phyloP scores from a whole-genome alignment of 352 stramenopile species.

The Phytophthora cactorum region DNA sequence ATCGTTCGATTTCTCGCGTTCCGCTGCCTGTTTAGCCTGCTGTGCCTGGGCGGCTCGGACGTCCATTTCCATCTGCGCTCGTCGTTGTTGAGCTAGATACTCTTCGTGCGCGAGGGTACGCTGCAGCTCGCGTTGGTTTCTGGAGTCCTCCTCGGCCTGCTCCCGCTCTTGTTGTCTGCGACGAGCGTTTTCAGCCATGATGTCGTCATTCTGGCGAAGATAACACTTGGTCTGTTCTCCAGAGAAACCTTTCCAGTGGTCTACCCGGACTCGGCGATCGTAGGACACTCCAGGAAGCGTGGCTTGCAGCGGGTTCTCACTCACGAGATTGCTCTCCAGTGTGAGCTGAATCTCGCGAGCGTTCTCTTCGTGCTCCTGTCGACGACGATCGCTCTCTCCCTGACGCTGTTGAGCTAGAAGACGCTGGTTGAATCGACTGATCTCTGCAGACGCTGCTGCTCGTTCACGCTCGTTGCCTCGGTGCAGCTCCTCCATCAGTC shows the following conservation, averaged over 20 bases:
- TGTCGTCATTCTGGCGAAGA: slow-evolving; percentile 63
- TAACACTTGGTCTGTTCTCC: slow-evolving; percentile 59
- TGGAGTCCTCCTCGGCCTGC: slow-evolving; percentile 44
- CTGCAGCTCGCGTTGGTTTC: slow-evolving; percentile 46
- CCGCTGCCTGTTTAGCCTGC: slow-evolving; percentile 55
- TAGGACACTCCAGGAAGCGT: slow-evolving; percentile 42
- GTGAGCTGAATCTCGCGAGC: slow-evolving; percentile 66
- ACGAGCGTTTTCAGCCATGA: slow-evolving; percentile 58
- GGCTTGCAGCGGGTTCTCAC: slow-evolving; percentile 70
- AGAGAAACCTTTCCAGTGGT: slow-evolving; percentile 84
- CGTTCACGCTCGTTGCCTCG: slow-evolving; percentile 59
- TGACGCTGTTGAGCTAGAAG: slow-evolving; percentile 53
- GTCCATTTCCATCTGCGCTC: slow-evolving; percentile 59
- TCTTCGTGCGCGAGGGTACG: slow-evolving; percentile 60
- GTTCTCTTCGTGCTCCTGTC: slow-evolving; percentile 57
- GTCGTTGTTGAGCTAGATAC: slow-evolving; percentile 52
- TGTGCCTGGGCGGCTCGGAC: slow-evolving; percentile 52
- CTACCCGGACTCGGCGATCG: slow-evolving; percentile 70
- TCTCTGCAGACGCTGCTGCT: slow-evolving; percentile 48
- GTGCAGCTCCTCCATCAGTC: slow-evolving; percentile 63
- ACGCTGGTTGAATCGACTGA: slow-evolving; percentile 65
- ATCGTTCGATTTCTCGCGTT: slow-evolving; percentile 61
- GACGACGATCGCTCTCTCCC: slow-evolving; percentile 37
- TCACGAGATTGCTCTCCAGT: slow-evolving; percentile 69
- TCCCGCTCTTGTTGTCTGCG: slow-evolving; percentile 43